A percentile compares a stretch with the other conserved stretches of the same genome.
These are phyloP conservation scores for Zizania palustris DNA, from an alignment of 202 grass and related monocot genomes.

Conservation along the genomic window DNA sequence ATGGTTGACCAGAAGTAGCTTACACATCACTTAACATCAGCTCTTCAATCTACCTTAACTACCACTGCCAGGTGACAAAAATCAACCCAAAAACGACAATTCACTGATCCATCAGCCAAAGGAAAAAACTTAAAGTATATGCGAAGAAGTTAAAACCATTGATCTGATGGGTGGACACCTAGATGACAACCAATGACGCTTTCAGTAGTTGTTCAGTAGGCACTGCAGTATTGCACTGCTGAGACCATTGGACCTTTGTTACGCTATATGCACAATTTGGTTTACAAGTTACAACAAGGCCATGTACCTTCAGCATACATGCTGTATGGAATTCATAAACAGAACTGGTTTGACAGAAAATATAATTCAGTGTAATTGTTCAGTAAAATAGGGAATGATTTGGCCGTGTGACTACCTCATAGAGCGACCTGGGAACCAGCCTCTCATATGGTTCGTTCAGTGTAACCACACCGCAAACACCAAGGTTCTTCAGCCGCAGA, in stretches of 20 bases:
- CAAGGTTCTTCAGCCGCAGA: conserved; percentile 69
- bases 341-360: conserved; percentile 9
- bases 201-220: neutral
- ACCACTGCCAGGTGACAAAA: neutral
- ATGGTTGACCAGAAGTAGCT: neutral
- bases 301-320: neutral
- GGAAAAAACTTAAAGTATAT: neutral
- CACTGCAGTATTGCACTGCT: neutral
- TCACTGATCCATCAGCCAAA: neutral
- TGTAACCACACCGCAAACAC: conserved; percentile 87
- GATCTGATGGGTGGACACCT: conserved; percentile 8
- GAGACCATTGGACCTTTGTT: neutral
- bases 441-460: conserved; percentile 92
- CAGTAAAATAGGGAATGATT: conserved; percentile 2
- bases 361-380: neutral
- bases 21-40: neutral
- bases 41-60: neutral
- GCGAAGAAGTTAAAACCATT: neutral
- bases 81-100: neutral
- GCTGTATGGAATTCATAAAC: conserved; percentile 9
- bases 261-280: neutral
- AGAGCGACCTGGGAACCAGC: conserved; percentile 72
- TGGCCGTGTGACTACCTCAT: conserved; percentile 61
- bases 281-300: neutral
- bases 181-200: conserved; percentile 4